Base-by-base conservation (phyloP, 169 alveolate species). In the Amoebophrya sp. region DNA sequence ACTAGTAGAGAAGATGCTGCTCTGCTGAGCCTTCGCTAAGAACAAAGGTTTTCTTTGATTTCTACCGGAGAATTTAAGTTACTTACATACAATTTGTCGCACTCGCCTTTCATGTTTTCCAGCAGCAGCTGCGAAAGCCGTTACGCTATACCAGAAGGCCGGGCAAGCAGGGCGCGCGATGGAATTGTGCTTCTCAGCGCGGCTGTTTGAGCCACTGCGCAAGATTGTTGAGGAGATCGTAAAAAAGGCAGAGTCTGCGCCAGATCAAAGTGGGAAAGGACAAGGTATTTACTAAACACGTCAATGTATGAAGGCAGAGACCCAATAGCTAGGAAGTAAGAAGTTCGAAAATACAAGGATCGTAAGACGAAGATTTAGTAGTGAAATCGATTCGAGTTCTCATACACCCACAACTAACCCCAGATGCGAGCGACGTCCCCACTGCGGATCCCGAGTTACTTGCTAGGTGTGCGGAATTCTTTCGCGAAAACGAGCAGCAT, bases 81-180 rank as follows among this genome's bases (percentile, higher is more conserved):
- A n/a, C n/a, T n/a, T n/a, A n/a, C n/a, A n/a, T n/a, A n/a, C n/a
- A n/a, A n/a, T n/a, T n/a, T n/a, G n/a, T n/a, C n/a, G n/a, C n/a
- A n/a, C n/a, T n/a, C n/a, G n/a, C n/a, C n/a, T n/a, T n/a, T n/a
- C n/a, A n/a, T n/a, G n/a, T n/a, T n/a, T n/a, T n/a, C n/a, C n/a
- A n/a, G n/a, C n/a, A n/a, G n/a, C n/a, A 18, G 83, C 83, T 10
- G 96, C 96, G 34, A 94, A 95, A 92, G 98, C 98, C 2, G 96
- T 95, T 40, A 93, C 94, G 76, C 94, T 97, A 39, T 97, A 95
- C 89, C 94, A 94, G 54, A 94, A 95, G 92, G 98, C 97, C n/a
- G 96, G 97, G 76, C 95, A 97, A 91, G 89, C 95, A 1, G 94
- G 95, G 94, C 95, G 95, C 93, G 98, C 98, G 36, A 93, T 95